Conservation (phyloP, 441 rosid species). For the Jatropha multifida region DNA sequence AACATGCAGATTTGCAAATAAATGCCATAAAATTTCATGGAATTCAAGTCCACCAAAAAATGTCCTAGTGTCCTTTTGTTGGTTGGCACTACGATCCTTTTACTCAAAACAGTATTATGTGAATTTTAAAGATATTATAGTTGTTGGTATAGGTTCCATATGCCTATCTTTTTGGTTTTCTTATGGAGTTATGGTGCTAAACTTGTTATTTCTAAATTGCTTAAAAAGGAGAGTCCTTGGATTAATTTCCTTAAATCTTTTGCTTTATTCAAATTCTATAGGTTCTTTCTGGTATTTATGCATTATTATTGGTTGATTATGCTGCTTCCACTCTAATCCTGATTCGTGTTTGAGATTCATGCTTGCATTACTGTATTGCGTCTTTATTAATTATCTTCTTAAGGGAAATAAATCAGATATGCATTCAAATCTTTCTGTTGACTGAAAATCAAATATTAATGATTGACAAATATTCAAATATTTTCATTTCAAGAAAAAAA, state of each 20-base stretch:
- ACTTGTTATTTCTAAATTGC: neutral
- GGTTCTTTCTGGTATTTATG: neutral
- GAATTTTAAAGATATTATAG: neutral
- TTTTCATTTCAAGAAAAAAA: neutral
- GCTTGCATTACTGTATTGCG: neutral
- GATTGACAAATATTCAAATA: neutral
- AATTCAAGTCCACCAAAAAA: too few species aligned
- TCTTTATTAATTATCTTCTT: neutral
- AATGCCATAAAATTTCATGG: too few species aligned
- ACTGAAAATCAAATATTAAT: neutral
- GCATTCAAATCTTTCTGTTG: neutral
- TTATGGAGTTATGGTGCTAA: neutral
- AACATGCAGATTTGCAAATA: too few species aligned
- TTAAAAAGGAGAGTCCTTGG: neutral
- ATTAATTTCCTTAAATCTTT: neutral
- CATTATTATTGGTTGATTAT: too few species aligned
- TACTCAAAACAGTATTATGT: neutral
- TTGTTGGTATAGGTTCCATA: neutral
- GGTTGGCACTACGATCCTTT: neutral
- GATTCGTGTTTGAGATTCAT: neutral
- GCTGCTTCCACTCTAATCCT: neutral
- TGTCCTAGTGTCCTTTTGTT: neutral
- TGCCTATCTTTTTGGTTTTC: neutral
- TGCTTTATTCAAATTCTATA: neutral
- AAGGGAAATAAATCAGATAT: neutral